These are phyloP conservation scores for Penicillium sp. DNA, from an alignment of 2,329 filamentous ascomycete genomes.

Conservation along the genomic window DNA sequence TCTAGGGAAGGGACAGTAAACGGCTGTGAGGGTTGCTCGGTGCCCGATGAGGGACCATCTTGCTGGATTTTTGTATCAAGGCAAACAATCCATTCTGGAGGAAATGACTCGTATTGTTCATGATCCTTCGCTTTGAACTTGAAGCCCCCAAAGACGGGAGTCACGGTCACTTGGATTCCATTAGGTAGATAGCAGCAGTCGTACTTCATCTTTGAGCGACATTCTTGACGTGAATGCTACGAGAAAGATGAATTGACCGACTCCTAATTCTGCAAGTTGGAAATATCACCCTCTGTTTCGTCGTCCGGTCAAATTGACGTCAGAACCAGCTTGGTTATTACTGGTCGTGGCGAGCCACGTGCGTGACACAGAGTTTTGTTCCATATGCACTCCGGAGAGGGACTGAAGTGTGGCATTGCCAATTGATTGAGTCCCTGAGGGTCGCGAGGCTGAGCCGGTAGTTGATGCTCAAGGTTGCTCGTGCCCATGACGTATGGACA, in stretches of 20 bases:
- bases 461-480: background rate
- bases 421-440: background rate
- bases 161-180: slow-evolving; percentile 4
- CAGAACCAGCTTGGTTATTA: background rate
- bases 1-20: slow-evolving; percentile 21
- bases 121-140: slow-evolving; percentile 2
- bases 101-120: slow-evolving; percentile 1
- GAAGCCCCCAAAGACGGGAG: slow-evolving; percentile 8
- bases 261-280: background rate
- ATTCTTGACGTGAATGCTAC: background rate
- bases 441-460: background rate
- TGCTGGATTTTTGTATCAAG: background rate
- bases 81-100: slow-evolving; percentile 9
- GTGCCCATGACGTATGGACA: background rate
- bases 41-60: background rate
- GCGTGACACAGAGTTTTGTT: too few species aligned
- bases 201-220: background rate
- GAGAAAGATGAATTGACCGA: background rate
- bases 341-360: background rate
- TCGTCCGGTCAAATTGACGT: slow-evolving; percentile 10
- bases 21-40: background rate
- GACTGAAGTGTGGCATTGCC: background rate
- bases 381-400: background rate
- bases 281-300: background rate
- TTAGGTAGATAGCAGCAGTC: slow-evolving; percentile 3